Conservation (phyloP, 2,329 filamentous ascomycete genomes). For the Blastomyces silverae region DNA sequence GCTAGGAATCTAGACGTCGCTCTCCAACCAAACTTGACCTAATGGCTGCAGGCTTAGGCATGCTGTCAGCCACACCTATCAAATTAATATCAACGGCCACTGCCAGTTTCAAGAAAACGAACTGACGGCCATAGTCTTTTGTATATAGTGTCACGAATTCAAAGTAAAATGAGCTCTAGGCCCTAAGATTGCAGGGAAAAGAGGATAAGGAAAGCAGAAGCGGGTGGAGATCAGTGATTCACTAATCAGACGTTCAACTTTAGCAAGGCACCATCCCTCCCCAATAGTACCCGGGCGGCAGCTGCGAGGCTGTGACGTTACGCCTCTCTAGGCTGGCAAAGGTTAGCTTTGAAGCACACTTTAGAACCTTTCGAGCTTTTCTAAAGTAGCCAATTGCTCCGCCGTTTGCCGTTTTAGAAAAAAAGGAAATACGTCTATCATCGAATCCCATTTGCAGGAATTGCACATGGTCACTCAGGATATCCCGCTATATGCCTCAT, state of each 20-base stretch:
- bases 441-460: constrained; percentile 2
- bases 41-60: background rate
- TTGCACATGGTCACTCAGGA: background rate
- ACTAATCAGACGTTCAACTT: background rate
- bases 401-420: background rate
- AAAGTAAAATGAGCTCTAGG: constrained; percentile 8
- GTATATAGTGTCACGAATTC: constrained; percentile 7
- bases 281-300: constrained; percentile 3
- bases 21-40: background rate
- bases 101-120: background rate
- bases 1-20: background rate
- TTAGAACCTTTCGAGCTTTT: background rate
- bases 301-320: constrained; percentile 9
- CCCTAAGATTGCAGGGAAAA: background rate
- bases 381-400: constrained; percentile 1
- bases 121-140: constrained; percentile 12
- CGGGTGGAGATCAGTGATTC: background rate
- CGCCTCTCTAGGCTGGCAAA: background rate
- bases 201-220: background rate
- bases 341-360: constrained; percentile 5
- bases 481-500: background rate
- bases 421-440: background rate
- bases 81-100: background rate
- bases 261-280: background rate
- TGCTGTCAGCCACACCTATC: background rate